phyloP scores from a whole-genome alignment of 1,284 basidiomycete genomes.

The Lignosus rhinocerotis region DNA sequence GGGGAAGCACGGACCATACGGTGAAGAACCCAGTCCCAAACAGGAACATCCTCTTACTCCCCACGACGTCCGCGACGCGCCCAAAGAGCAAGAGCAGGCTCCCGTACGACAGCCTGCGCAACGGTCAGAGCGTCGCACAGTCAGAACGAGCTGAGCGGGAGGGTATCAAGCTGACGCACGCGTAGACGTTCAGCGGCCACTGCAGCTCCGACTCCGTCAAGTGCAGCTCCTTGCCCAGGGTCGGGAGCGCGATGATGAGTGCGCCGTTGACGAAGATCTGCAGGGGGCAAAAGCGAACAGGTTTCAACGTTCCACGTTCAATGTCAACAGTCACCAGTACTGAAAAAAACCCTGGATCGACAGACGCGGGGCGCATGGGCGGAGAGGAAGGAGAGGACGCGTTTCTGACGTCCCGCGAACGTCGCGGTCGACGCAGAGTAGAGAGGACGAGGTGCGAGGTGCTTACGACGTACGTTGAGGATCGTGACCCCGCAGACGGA shows the following conservation, averaged over 20 bases:
- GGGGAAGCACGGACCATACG: conserved; percentile 25
- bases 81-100: conserved; percentile 38
- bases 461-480: conserved; percentile 5
- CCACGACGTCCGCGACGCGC: conserved; percentile 41
- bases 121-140: neutral
- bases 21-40: conserved; percentile 36
- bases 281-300: neutral
- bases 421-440: no score
- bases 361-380: neutral
- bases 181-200: conserved; percentile 45
- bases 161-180: conserved; percentile 29
- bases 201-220: conserved; percentile 40
- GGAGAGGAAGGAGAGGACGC: neutral
- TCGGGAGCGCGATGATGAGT: conserved; percentile 43
- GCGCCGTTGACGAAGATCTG: conserved; percentile 43
- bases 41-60: conserved; percentile 39
- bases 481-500: conserved; percentile 14
- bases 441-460: neutral
- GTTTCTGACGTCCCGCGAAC: no score
- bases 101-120: conserved; percentile 33
- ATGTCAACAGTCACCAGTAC: neutral
- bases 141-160: neutral
- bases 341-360: no score
- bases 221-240: conserved; percentile 40
- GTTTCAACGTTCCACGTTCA: no score